Base-by-base conservation (phyloP, 2,329 filamentous ascomycete genomes). In the Diatrype stigma region DNA sequence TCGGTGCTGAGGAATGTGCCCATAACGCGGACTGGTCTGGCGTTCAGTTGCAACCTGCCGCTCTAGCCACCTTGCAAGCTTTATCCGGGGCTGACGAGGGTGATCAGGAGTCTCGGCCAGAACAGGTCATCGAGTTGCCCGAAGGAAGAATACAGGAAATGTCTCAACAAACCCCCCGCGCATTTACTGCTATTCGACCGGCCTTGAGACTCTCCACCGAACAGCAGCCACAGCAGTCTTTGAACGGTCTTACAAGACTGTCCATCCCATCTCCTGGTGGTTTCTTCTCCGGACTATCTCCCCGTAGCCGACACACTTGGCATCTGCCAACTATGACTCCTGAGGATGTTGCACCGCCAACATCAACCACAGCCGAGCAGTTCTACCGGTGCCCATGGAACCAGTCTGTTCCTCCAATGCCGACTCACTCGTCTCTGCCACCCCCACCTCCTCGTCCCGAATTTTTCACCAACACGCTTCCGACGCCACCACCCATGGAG, bases 211-310 rank as follows among this genome's bases (percentile, higher is more conserved):
- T 70, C 14, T 69, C 76, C 0, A 71, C 81, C 10, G 72, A 77
- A 8, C 81, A 82, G 42, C 70, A 77, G 8, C 81, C 82, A 40
- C 78, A 76, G 51, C 70, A 77, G 51, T 86, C 85, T 14, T 75
- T 85, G 14, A 85, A 86, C 50, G 88, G 86, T 37, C 79, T 96
- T 55, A 92, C 89, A 19, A 85, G 82, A 52, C 79, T 96, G 19
- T 92, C 92, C 23, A 91, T 97, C 32, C 93, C 92, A 6, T 96
- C 93, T 0, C 93, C 93, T 0, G 87, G 90, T 23, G 90, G 88
- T 1, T 96, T 96, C 76, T 96, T 96, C 70, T 89, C 89, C 2
- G 90, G 87, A 0, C 79, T 96, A 26, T 89, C 87, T 35, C 82
- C 86, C 3, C 81, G 83, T 48, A 84, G 86, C 35, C 84, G 91